Evolutionary conservation across 1,139 yeast genomes (phyloP), one percentile per base, ranked within the genome.

Genomic region (Kazachstania sp.): DNA sequence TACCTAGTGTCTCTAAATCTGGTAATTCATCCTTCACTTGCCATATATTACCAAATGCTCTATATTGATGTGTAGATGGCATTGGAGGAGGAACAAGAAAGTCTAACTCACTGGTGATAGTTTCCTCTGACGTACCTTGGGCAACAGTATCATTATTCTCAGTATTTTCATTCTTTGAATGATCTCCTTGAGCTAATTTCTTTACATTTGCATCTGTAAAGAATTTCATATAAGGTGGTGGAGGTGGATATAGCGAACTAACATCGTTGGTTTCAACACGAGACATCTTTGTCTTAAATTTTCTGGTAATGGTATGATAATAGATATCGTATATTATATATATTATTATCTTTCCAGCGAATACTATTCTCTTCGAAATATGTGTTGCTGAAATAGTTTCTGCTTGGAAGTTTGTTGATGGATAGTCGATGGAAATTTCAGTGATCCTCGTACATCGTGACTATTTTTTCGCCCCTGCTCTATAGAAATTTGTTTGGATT

Each of bases 11-110:
- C 47, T 75, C 75, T 34, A 86, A 68, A 40, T 80, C 75, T 2
- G 88, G 87, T 31, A 86, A 71, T 54, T 75, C 77, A 59, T 85
- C 90, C 52, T 82, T 59, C 45, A 70, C 71, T 39, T 83, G 81
- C 96, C 96, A 87, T 29, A 84, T 69, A 54, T 80, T 81, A 6
- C 95, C 95, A 61, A 86, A 87, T 3, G 87, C 84, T 46, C 92
- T 67, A 62, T 87, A 87, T 38, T 78, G 78, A 9, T 75, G 70
- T 2, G 77, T 75, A 31, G 62, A 58, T 0, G 92, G 94, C 43
- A 77, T 75, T 36, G 67, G 60, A 1, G 95, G 95, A 0, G 95
- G 95, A 12, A 73, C 64, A 37, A 84, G 68, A 50, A 75, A 77
- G 49, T 73, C 72, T 44, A 83, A 65, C 3, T 70, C 70, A 35